These are phyloP conservation scores for Hypoxylon sp. DNA, from an alignment of 2,329 filamentous ascomycete species.

Conservation along the genomic window DNA sequence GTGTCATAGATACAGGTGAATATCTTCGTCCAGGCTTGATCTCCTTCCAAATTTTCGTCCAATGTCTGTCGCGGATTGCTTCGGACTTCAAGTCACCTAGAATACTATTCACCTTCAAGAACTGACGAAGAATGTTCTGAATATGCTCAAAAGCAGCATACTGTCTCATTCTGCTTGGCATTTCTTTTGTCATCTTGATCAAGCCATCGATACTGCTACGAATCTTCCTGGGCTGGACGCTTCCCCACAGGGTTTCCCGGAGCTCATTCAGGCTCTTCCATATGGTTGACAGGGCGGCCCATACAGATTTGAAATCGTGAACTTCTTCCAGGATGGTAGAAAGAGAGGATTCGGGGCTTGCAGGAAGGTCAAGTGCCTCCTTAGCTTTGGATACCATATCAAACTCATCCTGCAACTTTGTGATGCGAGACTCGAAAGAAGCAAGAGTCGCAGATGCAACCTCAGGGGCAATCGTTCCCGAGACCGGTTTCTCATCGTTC, in stretches of 20 bases:
- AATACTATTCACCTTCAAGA: constrained; percentile 89
- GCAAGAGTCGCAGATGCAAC: constrained; percentile 84
- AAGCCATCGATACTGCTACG: constrained; percentile 87
- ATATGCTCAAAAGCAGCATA: constrained; percentile 99
- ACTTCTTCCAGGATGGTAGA: constrained; percentile 92
- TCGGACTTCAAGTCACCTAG: constrained; percentile 94
- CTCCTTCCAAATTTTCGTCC: constrained; percentile 97
- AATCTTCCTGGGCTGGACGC: constrained; percentile 92
- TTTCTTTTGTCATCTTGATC: constrained; percentile 98
- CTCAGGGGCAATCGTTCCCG: constrained; percentile 89
- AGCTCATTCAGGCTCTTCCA: constrained; percentile 97
- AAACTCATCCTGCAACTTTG: constrained; percentile 83
- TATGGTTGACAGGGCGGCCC: constrained; percentile 93
- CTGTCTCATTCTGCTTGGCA: constrained; percentile 98
- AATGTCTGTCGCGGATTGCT: constrained; percentile 94
- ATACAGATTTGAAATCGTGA: constrained; percentile 98
- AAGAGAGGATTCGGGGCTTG: constrained; percentile 81
- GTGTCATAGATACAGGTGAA: constrained; percentile 90
- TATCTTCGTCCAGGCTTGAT: constrained; percentile 93
- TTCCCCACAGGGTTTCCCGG: constrained; percentile 91
- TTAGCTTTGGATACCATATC: constrained; percentile 97
- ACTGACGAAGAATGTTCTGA: constrained; percentile 85
- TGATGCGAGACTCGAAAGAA: constrained; percentile 85
- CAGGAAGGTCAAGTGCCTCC: constrained; percentile 90
- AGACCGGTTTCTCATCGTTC: constrained; percentile 97